Evolutionary conservation across 371 early-diverging fungal genomes (phyloP).

Genomic region (Lichtheimia corymbifera): DNA sequence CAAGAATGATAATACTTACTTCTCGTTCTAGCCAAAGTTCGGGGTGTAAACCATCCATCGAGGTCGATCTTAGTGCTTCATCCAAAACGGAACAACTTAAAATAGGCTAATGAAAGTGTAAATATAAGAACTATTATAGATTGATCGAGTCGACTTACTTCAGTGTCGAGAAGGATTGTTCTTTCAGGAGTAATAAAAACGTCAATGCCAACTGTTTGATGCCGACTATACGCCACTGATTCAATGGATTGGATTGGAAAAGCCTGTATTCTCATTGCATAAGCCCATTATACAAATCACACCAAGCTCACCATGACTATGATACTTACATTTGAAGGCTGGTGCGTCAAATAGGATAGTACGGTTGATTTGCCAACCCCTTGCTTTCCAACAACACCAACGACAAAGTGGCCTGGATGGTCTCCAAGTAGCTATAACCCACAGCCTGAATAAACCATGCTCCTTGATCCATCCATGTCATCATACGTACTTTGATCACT

Average conservation of each 20-base stretch:
- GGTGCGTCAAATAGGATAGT: conserved; percentile 57
- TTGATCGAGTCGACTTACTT: conserved; percentile 24
- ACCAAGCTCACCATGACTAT: background rate
- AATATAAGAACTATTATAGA: background rate
- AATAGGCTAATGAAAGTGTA: conserved; percentile 42
- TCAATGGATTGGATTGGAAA: conserved; percentile 6
- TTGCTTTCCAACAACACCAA: conserved; percentile 72
- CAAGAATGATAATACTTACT: conserved; percentile 18
- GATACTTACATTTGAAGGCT: conserved; percentile 29
- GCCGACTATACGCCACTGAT: conserved; percentile 32
- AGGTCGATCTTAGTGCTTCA: conserved; percentile 41
- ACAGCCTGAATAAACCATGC: background rate
- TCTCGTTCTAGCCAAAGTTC: conserved; percentile 63
- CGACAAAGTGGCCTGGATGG: conserved; percentile 76
- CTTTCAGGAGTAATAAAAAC: conserved; percentile 74
- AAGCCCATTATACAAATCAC: background rate
- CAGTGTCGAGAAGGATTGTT: conserved; percentile 70
- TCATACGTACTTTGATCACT: background rate
- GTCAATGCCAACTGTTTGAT: conserved; percentile 69
- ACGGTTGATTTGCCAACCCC: conserved; percentile 76
- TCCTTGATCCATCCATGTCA: background rate
- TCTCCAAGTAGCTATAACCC: conserved; percentile 53
- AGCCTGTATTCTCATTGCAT: background rate
- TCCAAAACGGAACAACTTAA: conserved; percentile 58
- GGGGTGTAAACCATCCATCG: conserved; percentile 45